Percentiles rank a stretch among this genome's conserved stretches.
Conservation (phyloP, 331 rosid species). For the Dryas integrifolia region DNA sequence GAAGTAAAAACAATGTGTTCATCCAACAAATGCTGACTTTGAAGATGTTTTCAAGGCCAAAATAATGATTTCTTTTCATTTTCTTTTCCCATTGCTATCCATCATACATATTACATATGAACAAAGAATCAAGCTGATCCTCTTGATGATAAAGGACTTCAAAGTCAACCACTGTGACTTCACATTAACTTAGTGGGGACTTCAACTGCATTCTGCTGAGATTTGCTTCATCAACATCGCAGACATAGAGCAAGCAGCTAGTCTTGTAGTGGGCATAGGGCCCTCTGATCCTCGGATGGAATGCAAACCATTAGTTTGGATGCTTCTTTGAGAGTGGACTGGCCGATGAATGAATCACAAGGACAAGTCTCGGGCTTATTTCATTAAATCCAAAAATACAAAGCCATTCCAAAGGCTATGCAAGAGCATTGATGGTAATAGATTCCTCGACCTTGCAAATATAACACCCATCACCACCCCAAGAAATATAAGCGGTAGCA, state of each 20-base stretch:
- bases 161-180: conserved; percentile 21
- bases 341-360: conserved; percentile 24
- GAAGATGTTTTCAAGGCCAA: conserved; percentile 16
- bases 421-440: conserved; percentile 84
- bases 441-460: conserved; percentile 78
- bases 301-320: conserved; percentile 18
- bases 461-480: conserved; percentile 89
- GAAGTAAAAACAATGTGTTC: conserved; percentile 3
- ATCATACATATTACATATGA: conserved; percentile 25
- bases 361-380: conserved; percentile 35
- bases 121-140: conserved; percentile 15
- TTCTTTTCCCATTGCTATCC: conserved; percentile 9
- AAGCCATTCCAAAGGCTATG: conserved; percentile 99
- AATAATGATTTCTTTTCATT: conserved; percentile 17
- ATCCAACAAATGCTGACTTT: conserved; percentile 9
- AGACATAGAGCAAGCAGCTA: conserved; percentile 28
- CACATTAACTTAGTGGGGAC: conserved; percentile 27
- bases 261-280: not conserved
- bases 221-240: conserved; percentile 23
- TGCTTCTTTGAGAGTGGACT: conserved; percentile 27
- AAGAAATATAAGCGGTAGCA: conserved; percentile 85
- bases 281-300: not conserved
- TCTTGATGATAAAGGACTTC: conserved; percentile 27
- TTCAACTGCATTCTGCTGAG: conserved; percentile 26
- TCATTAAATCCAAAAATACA: conserved; percentile 80